Conservation (phyloP, 768 basidiomycete species). For the Coprinopsis marcescibilis region DNA sequence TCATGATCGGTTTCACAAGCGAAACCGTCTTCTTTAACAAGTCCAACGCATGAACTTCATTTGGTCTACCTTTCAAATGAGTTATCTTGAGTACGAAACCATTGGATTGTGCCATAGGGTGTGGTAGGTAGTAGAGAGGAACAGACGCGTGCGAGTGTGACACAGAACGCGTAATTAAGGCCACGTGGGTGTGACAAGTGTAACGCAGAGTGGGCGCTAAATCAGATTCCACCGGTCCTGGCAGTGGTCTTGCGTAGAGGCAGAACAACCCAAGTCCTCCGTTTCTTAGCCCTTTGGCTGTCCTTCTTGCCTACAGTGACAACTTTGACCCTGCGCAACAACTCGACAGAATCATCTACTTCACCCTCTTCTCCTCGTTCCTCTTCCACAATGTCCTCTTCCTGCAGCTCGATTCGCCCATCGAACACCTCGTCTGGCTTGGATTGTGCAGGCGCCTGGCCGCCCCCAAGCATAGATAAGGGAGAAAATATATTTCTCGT, state of each 20-base stretch:
- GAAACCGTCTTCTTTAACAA: constrained; percentile 67
- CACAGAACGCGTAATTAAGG: constrained; percentile 14
- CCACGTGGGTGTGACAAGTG: too few relatives aligned
- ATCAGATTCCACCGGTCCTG: constrained; percentile 24
- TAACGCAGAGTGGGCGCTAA: too few relatives aligned
- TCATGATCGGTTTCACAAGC: constrained; percentile 92
- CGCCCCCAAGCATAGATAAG: constrained; percentile 43
- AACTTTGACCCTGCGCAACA: constrained; percentile 48
- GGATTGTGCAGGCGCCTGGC: constrained; percentile 30
- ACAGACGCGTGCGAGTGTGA: constrained; percentile 12
- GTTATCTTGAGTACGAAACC: constrained; percentile 61
- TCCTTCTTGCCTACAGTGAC: constrained; percentile 30
- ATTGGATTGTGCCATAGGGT: constrained; percentile 19
- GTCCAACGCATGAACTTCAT: constrained; percentile 59
- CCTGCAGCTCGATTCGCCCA: constrained; percentile 64
- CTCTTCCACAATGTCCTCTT: constrained; percentile 75
- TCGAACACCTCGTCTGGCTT: constrained; percentile 65
- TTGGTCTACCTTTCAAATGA: constrained; percentile 63
- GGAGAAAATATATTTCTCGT: constrained; percentile 56
- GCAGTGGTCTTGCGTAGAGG: constrained; percentile 34
- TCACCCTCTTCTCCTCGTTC: constrained; percentile 76
- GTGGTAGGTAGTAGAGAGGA: background rate
- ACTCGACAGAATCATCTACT: constrained; percentile 65
- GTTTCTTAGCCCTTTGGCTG: constrained; percentile 26
- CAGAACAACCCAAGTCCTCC: constrained; percentile 34